A percentile compares a stretch with the other conserved stretches of the same genome.
Evolutionary conservation across 1,284 basidiomycete species (phyloP).

Genomic region (Fereydounia khargensis): DNA sequence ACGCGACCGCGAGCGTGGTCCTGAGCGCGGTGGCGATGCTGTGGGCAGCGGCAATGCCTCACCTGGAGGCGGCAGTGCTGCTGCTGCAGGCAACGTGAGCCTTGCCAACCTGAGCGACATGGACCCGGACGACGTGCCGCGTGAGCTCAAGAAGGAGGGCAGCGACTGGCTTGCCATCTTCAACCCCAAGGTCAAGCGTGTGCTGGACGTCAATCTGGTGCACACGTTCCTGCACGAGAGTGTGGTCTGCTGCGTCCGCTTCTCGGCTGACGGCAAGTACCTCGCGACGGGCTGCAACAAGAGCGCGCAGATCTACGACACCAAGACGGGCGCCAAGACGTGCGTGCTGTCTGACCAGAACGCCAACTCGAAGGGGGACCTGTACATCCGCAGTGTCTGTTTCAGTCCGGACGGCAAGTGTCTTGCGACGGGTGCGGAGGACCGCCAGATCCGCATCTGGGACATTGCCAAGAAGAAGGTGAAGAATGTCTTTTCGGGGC

Average conservation of each 20-base stretch:
- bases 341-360: conserved; percentile 65
- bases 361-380: conserved; percentile 42
- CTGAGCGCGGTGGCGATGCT: conserved; percentile 11
- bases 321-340: conserved; percentile 75
- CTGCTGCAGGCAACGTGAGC: conserved; percentile 44
- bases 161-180: conserved; percentile 93
- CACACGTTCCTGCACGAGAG: conserved; percentile 89
- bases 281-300: conserved; percentile 88
- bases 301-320: conserved; percentile 85
- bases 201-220: conserved; percentile 80
- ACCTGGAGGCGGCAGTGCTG: conserved; percentile 13
- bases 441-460: conserved; percentile 63
- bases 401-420: conserved; percentile 54
- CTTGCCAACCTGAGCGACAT: conserved; percentile 50
- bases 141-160: conserved; percentile 72
- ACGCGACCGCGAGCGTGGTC: conserved; percentile 17
- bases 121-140: conserved; percentile 59
- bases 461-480: conserved; percentile 69
- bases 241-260: conserved; percentile 87
- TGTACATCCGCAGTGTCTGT: conserved; percentile 56
- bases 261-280: conserved; percentile 82
- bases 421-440: conserved; percentile 55
- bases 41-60: conserved; percentile 13
- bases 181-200: conserved; percentile 77
- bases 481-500: conserved; percentile 72